Evolutionary conservation across 2,329 filamentous ascomycete genomes (phyloP).

Genomic region (Didymella sp.): DNA sequence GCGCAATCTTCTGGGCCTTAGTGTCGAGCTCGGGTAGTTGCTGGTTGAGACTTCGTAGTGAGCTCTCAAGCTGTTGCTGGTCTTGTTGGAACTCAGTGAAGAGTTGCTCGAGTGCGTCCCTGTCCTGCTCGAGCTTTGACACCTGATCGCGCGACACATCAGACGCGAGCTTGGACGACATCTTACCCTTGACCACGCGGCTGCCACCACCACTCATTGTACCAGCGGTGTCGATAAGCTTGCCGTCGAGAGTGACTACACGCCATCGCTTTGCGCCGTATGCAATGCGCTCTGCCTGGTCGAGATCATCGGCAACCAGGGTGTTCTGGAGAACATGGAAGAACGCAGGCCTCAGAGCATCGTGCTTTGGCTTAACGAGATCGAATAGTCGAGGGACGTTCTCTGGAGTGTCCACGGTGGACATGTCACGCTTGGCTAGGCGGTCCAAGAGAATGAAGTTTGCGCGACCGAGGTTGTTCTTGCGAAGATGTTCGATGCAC

Average conservation of each 20-base stretch:
- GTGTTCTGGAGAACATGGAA: slow-evolving; percentile 96
- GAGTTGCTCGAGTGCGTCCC: slow-evolving; percentile 81
- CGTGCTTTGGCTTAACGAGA: slow-evolving; percentile 85
- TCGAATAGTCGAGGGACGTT: slow-evolving; percentile 93
- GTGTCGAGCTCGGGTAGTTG: slow-evolving; percentile 87
- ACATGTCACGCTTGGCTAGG: slow-evolving; percentile 78
- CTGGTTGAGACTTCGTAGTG: slow-evolving; percentile 74
- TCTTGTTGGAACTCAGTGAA: slow-evolving; percentile 86
- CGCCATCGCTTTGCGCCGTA: slow-evolving; percentile 94
- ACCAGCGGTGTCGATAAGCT: slow-evolving; percentile 96
- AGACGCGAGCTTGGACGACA: slow-evolving; percentile 94
- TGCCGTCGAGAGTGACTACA: slow-evolving; percentile 92
- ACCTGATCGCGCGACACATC: slow-evolving; percentile 91
- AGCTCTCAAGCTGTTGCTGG: slow-evolving; percentile 78
- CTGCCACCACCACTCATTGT: slow-evolving; percentile 98
- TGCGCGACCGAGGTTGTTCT: slow-evolving; percentile 94
- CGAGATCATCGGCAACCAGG: slow-evolving; percentile 86
- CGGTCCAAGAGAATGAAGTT: slow-evolving; percentile 98
- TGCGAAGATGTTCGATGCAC: slow-evolving; percentile 95
- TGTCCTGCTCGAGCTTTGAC: slow-evolving; percentile 81
- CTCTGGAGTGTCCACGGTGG: slow-evolving; percentile 85
- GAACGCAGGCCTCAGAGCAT: slow-evolving; percentile 87
- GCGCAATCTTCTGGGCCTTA: slow-evolving; percentile 84
- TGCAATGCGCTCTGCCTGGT: slow-evolving; percentile 96
- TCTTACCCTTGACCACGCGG: slow-evolving; percentile 86